Conservation (phyloP, 257 asterid species). For the Jaltomata sinuosa region DNA sequence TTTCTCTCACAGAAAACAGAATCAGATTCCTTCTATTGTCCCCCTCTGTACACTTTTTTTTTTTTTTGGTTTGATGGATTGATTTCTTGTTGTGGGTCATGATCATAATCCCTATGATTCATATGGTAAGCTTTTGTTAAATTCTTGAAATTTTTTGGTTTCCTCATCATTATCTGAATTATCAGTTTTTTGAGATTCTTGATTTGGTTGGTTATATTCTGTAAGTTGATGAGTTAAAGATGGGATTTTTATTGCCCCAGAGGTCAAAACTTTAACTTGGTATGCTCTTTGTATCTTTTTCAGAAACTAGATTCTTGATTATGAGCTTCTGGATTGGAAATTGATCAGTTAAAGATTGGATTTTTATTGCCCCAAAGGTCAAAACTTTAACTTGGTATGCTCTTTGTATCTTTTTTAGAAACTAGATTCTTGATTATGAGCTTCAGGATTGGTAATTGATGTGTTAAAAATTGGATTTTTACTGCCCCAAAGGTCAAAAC, state of each 20-base stretch:
- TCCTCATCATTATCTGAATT: background rate
- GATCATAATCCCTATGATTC: slow-evolving; percentile 9
- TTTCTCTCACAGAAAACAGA: slow-evolving; percentile 21
- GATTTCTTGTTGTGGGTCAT: slow-evolving; percentile 4
- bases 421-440: background rate
- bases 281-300: background rate
- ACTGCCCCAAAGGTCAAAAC: background rate
- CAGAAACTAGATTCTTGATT: background rate
- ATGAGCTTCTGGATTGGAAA: background rate
- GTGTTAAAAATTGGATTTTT: background rate
- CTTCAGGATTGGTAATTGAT: background rate
- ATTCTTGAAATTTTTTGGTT: background rate
- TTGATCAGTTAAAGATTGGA: background rate
- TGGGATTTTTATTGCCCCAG: background rate
- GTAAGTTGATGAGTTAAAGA: background rate
- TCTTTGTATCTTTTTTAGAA: background rate
- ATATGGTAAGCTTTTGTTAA: slow-evolving; percentile 21
- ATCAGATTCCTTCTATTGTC: slow-evolving; percentile 32
- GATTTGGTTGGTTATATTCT: background rate
- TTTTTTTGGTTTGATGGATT: slow-evolving; percentile 16
- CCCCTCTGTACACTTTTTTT: background rate
- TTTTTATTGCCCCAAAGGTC: background rate
- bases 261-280: background rate
- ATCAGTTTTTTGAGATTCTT: background rate
- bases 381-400: background rate